Conservation (phyloP, 129 eudicot genomes). For the Helianthus tuberosus region DNA sequence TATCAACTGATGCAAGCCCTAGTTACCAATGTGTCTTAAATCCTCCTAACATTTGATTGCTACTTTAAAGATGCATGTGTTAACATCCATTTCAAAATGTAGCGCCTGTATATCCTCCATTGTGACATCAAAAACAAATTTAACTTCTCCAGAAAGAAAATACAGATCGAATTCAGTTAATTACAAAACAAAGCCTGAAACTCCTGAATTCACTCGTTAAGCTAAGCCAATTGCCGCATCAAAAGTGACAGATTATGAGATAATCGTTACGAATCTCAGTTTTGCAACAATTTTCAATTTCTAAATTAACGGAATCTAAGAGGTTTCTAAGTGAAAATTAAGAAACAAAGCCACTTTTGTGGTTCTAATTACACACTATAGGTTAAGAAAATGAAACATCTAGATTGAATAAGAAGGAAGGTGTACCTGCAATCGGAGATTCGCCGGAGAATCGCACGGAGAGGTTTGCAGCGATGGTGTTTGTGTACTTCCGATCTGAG, state of each 20-base stretch:
- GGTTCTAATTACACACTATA: conserved; percentile 2
- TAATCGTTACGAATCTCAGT: conserved; percentile 14
- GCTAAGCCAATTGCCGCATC: conserved; percentile 10
- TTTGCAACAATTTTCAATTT: neutral
- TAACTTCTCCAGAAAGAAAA: neutral
- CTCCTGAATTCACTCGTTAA: too few relatives aligned
- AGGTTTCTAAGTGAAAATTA: neutral
- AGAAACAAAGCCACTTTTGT: neutral
- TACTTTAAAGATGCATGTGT: neutral
- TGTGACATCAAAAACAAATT: too few relatives aligned
- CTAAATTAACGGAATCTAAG: neutral
- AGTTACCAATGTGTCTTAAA: conserved; percentile 7
- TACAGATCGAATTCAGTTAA: conserved; percentile 8
- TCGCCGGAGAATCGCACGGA: conserved; percentile 29
- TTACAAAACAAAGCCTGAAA: too few relatives aligned
- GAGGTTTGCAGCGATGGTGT: conserved; percentile 12
- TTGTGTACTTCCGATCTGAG: conserved; percentile 20
- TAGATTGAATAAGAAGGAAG: conserved; percentile 18
- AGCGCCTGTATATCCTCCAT: neutral
- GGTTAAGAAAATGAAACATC: conserved; percentile 1
- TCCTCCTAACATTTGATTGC: neutral
- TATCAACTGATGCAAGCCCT: neutral
- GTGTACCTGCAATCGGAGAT: conserved; percentile 27
- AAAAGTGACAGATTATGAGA: conserved; percentile 3
- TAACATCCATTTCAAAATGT: neutral